These are phyloP conservation scores for Aspergillus ellipticus DNA, from an alignment of 495 filamentous ascomycete genomes.

Conservation along the genomic window DNA sequence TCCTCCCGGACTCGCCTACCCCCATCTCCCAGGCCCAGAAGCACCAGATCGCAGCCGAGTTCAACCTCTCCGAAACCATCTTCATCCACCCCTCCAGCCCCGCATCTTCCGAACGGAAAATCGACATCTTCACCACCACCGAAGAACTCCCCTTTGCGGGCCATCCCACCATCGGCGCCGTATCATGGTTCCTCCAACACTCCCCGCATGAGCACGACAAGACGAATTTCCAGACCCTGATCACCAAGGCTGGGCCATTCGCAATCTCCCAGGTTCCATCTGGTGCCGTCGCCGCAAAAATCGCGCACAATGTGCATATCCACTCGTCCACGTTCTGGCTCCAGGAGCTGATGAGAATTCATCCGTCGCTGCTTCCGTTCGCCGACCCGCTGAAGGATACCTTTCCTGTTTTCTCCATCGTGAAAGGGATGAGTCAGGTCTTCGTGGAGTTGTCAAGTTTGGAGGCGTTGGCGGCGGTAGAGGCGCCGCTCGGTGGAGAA, in stretches of 20 bases:
- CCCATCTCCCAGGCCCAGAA: constrained; percentile 36
- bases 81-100: constrained; percentile 55
- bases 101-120: constrained; percentile 25
- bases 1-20: constrained; percentile 27
- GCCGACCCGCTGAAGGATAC: background rate
- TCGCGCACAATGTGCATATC: constrained; percentile 65
- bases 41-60: constrained; percentile 63
- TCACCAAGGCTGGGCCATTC: constrained; percentile 63
- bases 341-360: constrained; percentile 29
- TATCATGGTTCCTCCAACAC: constrained; percentile 47
- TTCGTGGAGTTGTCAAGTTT: constrained; percentile 46
- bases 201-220: constrained; percentile 27
- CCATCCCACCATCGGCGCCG: constrained; percentile 72
- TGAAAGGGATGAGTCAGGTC: constrained; percentile 66
- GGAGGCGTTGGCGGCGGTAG: constrained; percentile 19
- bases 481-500: constrained; percentile 15
- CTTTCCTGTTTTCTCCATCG: constrained; percentile 55
- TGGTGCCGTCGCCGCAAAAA: constrained; percentile 44
- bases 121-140: constrained; percentile 68
- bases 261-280: constrained; percentile 30
- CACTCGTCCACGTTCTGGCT: constrained; percentile 41
- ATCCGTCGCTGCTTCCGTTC: constrained; percentile 8
- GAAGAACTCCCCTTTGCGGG: constrained; percentile 71
- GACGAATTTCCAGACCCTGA: constrained; percentile 35
- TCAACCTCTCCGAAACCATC: constrained; percentile 82